Conservation (phyloP, 2,329 filamentous ascomycete genomes). For the Ophiostoma ips region DNA sequence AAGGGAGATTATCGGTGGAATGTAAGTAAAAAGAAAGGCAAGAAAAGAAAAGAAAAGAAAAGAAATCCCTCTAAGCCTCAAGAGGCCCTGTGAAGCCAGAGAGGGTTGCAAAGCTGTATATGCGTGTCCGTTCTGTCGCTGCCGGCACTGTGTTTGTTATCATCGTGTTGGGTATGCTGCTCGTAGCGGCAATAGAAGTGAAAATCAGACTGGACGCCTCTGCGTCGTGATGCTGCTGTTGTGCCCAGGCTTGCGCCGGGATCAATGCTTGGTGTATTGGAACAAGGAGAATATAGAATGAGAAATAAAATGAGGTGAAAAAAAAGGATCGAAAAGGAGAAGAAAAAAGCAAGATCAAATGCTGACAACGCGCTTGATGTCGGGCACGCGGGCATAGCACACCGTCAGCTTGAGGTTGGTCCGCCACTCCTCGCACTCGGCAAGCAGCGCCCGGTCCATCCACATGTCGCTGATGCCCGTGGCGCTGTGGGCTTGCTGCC, state of each 20-base stretch:
- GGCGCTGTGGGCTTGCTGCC: conserved; percentile 14
- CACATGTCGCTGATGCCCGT: conserved; percentile 53
- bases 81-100: not conserved
- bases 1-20: not conserved
- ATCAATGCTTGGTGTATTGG: not conserved
- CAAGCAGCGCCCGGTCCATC: conserved; percentile 57
- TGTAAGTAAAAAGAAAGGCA: too few species aligned
- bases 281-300: not conserved
- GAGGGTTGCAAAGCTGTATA: not conserved
- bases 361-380: conserved; percentile 18
- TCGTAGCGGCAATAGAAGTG: too few species aligned
- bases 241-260: not conserved
- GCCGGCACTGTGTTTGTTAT: not conserved
- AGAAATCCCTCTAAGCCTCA: conserved; percentile 6
- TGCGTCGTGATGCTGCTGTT: conserved; percentile 8
- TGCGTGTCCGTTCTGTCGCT: not conserved
- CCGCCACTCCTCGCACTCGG: conserved; percentile 74
- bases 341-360: not conserved
- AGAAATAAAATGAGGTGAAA: not conserved
- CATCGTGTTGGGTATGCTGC: not conserved
- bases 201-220: too few species aligned
- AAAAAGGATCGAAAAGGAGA: not conserved
- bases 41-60: not conserved
- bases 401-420: conserved; percentile 86
- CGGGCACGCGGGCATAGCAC: conserved; percentile 76